A percentile compares a stretch with the other conserved stretches of the same genome.
Conservation (phyloP, 768 basidiomycete species). For the Rhodotorula taiwanensis region DNA sequence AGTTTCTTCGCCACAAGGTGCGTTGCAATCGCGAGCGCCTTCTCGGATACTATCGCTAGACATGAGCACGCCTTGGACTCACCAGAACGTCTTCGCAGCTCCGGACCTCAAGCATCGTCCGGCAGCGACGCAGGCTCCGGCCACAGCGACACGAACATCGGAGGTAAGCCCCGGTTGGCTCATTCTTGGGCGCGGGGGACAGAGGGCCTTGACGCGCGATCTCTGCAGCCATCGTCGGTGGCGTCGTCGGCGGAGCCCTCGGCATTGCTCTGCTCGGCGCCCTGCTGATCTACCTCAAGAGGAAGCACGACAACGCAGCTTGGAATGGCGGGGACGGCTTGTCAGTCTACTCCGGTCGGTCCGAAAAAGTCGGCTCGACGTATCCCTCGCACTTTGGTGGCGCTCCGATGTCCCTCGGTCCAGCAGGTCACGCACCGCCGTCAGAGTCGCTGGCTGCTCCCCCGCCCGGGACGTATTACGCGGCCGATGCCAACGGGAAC, state of each 20-base stretch:
- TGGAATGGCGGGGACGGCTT: neutral
- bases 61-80: neutral
- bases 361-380: conserved; percentile 6
- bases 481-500: conserved; percentile 1
- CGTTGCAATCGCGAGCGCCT: too few relatives aligned
- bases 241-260: conserved; percentile 15
- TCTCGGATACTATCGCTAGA: neutral
- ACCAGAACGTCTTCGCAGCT: neutral
- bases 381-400: neutral
- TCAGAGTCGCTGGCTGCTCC: neutral
- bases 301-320: conserved; percentile 9
- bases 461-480: conserved; percentile 3
- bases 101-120: neutral
- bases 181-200: too few relatives aligned
- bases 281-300: conserved; percentile 15
- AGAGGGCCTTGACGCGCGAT: too few relatives aligned
- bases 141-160: neutral
- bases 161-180: neutral
- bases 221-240: conserved; percentile 16
- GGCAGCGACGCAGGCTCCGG: neutral
- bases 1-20: neutral
- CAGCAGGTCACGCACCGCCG: too few relatives aligned
- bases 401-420: too few relatives aligned
- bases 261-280: conserved; percentile 5
- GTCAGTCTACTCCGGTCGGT: conserved; percentile 10